A percentile compares a stretch with the other conserved stretches of the same genome.
These are phyloP conservation scores for Pestalotiopsis sp. DNA, from an alignment of 2,329 filamentous ascomycete species.

Conservation along the genomic window DNA sequence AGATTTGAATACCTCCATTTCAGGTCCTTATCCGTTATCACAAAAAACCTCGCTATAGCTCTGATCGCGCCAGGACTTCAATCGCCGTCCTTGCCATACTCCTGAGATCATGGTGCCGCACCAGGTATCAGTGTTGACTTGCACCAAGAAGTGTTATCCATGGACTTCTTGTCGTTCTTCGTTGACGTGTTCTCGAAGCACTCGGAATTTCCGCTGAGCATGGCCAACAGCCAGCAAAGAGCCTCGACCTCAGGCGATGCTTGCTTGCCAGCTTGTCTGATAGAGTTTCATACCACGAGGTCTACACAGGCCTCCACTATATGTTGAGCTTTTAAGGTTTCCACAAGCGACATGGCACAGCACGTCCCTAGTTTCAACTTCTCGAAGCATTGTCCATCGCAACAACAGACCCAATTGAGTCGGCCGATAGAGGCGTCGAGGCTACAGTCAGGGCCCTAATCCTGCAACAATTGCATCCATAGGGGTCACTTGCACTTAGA, in stretches of 20 bases:
- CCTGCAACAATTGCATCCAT: too few species aligned
- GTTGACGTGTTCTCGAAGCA: background rate
- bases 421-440: background rate
- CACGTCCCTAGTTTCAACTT: slow-evolving; percentile 2
- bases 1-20: too few species aligned
- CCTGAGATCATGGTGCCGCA: background rate
- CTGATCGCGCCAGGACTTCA: background rate
- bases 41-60: background rate
- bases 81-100: background rate
- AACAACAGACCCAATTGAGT: background rate
- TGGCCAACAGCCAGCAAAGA: background rate
- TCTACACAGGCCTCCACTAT: background rate
- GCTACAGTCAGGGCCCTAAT: too few species aligned
- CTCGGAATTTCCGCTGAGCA: background rate
- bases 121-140: background rate
- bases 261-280: background rate
- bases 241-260: background rate
- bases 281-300: background rate
- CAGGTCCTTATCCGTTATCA: too few species aligned
- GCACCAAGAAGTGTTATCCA: background rate
- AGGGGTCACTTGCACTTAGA: too few species aligned
- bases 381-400: slow-evolving; percentile 1
- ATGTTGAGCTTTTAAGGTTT: background rate
- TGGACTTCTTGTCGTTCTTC: background rate
- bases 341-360: background rate